Conservation (phyloP, 208 protist genomes). For the Trypanosoma mega region DNA sequence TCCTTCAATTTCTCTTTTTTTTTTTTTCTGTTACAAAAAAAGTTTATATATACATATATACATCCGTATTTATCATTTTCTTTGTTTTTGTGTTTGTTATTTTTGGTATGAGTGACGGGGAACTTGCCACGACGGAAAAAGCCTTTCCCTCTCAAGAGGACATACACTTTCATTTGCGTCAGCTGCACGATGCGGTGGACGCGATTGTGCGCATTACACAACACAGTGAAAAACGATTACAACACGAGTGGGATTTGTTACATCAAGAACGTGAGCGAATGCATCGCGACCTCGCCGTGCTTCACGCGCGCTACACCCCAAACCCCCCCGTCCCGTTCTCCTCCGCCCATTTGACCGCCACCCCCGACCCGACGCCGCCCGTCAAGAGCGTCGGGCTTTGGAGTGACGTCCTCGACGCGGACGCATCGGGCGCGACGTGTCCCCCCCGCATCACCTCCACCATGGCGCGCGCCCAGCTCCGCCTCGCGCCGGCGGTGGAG, state of each 20-base stretch:
- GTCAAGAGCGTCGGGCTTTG: not conserved
- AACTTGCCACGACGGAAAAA: not conserved
- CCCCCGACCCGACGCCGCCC: not conserved
- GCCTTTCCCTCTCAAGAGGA: not conserved
- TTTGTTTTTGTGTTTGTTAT: too few species aligned
- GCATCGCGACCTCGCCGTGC: constrained; percentile 8
- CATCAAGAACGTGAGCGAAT: constrained; percentile 30
- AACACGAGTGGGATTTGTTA: constrained; percentile 17
- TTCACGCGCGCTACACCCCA: constrained; percentile 9
- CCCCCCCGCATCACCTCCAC: not conserved
- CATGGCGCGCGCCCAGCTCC: not conserved
- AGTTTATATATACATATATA: too few species aligned
- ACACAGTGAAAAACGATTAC: constrained; percentile 22
- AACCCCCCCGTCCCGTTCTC: too few species aligned
- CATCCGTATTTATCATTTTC: too few species aligned
- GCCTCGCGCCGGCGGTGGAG: not conserved
- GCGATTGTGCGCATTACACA: constrained; percentile 27
- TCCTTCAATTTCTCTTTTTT: too few species aligned
- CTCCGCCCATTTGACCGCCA: not conserved
- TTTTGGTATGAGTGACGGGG: not conserved
- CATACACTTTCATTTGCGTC: constrained; percentile 24
- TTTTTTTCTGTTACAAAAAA: too few species aligned
- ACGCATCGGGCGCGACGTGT: not conserved
- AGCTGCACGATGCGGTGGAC: constrained; percentile 34
- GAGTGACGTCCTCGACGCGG: not conserved